phyloP scores from a whole-genome alignment of 257 asterid genomes.

The Ajuga chamaepitys region DNA sequence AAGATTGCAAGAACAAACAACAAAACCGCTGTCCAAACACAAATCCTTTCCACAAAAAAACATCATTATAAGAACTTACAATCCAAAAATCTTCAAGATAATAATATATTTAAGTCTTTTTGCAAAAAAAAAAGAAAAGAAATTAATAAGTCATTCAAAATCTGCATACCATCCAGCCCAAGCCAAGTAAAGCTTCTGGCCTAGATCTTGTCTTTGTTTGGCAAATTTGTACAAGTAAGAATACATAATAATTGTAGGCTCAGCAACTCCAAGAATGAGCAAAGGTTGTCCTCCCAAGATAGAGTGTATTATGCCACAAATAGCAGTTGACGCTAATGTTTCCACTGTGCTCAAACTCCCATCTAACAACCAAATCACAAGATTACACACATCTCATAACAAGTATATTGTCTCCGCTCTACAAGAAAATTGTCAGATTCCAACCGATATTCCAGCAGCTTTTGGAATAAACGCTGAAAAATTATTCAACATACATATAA shows the following conservation, averaged over 20 bases:
- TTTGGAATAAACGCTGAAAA: too few relatives aligned
- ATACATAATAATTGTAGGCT: slow-evolving; percentile 58
- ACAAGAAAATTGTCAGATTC: too few relatives aligned
- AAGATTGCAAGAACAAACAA: slow-evolving; percentile 46
- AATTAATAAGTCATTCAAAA: too few relatives aligned
- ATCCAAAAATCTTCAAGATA: too few relatives aligned
- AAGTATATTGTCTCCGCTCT: too few relatives aligned
- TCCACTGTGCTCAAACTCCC: slow-evolving; percentile 56
- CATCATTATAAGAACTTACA: too few relatives aligned
- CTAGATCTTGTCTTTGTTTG: slow-evolving; percentile 33
- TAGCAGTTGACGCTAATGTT: slow-evolving; percentile 47
- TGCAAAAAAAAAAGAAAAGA: too few relatives aligned
- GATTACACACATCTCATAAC: background rate
- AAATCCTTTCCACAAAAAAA: slow-evolving; percentile 33
- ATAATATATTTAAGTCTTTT: too few relatives aligned
- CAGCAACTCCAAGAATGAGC: slow-evolving; percentile 54
- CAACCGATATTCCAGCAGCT: too few relatives aligned
- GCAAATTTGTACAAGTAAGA: slow-evolving; percentile 48
- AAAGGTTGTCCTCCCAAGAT: slow-evolving; percentile 53
- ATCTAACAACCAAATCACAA: slow-evolving; percentile 16
- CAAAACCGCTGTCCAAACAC: slow-evolving; percentile 47
- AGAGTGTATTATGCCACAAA: slow-evolving; percentile 59
- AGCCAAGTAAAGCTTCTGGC: slow-evolving; percentile 40
- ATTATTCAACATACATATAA: too few relatives aligned
- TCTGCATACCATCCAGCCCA: slow-evolving; percentile 34